Base-by-base conservation (phyloP, 139 green algal species). In the Eudorina sp. region DNA sequence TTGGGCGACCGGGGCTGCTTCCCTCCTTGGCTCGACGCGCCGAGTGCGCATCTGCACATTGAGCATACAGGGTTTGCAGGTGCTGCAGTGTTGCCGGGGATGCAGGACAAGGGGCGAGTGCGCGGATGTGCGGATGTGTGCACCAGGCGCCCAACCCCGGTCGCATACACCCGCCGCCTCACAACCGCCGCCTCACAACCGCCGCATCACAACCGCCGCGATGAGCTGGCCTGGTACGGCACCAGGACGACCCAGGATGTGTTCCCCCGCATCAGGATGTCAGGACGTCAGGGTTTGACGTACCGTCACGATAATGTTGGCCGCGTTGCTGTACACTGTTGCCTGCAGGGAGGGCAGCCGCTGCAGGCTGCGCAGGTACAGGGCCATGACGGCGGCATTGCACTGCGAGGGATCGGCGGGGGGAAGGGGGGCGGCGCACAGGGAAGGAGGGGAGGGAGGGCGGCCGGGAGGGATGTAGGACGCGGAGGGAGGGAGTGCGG, bases 291-390 rank as follows among this genome's bases (percentile, higher is more conserved):
- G 2, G 9, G 36, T 73, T 14, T 40, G 34, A 2, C 89, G n/a
- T 46, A 92, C 89, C 82, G 87, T 89, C 38, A 34, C 48, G 4
- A 66, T n/a, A 21, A 92, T 78, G 78, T 93, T 93, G 77, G 88
- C 69, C 4, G 83, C 83, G 41, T 89, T 90, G 77, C 87, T 92
- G 83, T 86, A 41, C 21, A 93, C 83, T 0, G 88, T 92, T 19
- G 88, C 90, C 11, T 90, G 90, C 60, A 92, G 60, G 1, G 90
- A 92, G 0, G 90, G 87, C 90, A 92, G 79, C 14, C 58, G 19
- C 48, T 48, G 82, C 75, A 93, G 68, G 64, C 77, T 85, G 55
- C 64, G 62, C 27, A 92, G n/a, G 53, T 86, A 92, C 9, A 79
- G 34, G 6, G 53, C 72, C 85, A 92, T 90, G 13, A 38, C 81